Conservation (phyloP, 805 yeast genomes). For the Metschnikowia corniflorae region DNA sequence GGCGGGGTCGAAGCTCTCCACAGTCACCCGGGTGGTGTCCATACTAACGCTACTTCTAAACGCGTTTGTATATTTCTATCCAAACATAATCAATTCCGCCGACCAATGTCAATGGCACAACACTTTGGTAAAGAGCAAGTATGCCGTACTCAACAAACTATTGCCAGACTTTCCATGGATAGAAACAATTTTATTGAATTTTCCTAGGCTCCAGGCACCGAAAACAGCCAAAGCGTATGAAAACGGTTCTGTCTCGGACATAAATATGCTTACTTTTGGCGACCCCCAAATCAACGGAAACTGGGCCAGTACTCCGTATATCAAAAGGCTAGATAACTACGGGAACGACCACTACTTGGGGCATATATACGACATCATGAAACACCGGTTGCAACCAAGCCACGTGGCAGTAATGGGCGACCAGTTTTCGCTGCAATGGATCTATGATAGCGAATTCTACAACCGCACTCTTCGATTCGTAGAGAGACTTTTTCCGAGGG, state of each 20-base stretch:
- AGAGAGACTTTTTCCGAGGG: slow-evolving; percentile 64
- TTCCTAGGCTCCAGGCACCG: slow-evolving; percentile 20
- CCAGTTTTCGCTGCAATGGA: slow-evolving; percentile 92
- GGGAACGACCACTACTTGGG: slow-evolving; percentile 91
- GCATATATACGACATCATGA: slow-evolving; percentile 71
- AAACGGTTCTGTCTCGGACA: slow-evolving; percentile 35
- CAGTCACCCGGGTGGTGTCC: slow-evolving; percentile 27
- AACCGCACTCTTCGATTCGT: slow-evolving; percentile 73
- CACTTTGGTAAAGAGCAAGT: slow-evolving; percentile 12
- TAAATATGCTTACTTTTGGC: slow-evolving; percentile 79
- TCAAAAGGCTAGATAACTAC: slow-evolving; percentile 73
- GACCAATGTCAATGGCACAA: slow-evolving; percentile 59
- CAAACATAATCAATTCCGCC: slow-evolving; percentile 49
- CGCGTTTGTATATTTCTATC: slow-evolving; percentile 70
- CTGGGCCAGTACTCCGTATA: slow-evolving; percentile 65
- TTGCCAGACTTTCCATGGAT: slow-evolving; percentile 12
- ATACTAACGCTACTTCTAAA: slow-evolving; percentile 47
- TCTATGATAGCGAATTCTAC: slow-evolving; percentile 78
- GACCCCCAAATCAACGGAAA: slow-evolving; percentile 97
- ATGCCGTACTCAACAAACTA: slow-evolving; percentile 12
- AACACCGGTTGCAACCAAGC: slow-evolving; percentile 60
- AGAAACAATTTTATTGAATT: slow-evolving; percentile 19
- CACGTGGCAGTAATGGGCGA: slow-evolving; percentile 93
- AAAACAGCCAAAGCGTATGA: slow-evolving; percentile 8
- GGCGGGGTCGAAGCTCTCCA: slow-evolving; percentile 6